These are phyloP conservation scores for Colletotrichum brevisporum DNA, from an alignment of 2,329 filamentous ascomycete genomes.

Conservation along the genomic window DNA sequence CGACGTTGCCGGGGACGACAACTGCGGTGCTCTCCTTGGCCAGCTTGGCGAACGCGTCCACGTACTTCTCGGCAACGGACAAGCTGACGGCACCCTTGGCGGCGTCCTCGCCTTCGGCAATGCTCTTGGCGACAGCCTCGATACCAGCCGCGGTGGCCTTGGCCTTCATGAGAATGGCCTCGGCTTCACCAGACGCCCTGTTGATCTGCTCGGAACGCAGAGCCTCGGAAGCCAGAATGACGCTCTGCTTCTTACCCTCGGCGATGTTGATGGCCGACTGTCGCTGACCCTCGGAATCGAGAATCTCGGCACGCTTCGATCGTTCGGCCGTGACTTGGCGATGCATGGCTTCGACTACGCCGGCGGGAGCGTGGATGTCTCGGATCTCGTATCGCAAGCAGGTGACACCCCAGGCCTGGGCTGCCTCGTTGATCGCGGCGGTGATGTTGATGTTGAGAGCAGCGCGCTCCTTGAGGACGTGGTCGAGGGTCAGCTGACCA, in stretches of 20 bases:
- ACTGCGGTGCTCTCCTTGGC: constrained; percentile 96
- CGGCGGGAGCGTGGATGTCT: constrained; percentile 95
- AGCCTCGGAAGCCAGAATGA: constrained; percentile 96
- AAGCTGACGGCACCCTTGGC: constrained; percentile 90
- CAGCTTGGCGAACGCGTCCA: constrained; percentile 92
- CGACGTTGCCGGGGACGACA: constrained; percentile 96
- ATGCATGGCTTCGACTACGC: constrained; percentile 98
- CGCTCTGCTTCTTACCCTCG: constrained; percentile 96
- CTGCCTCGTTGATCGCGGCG: constrained; percentile 98
- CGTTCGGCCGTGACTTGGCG: constrained; percentile 97
- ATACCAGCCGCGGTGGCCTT: constrained; percentile 90
- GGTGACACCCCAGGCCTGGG: constrained; percentile 95
- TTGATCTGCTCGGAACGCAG: constrained; percentile 94
- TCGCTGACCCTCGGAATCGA: constrained; percentile 96
- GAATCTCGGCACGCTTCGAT: constrained; percentile 96
- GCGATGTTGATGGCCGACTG: constrained; percentile 99
- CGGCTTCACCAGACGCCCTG: constrained; percentile 89
- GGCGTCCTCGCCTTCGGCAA: constrained; percentile 78
- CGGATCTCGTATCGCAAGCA: constrained; percentile 98
- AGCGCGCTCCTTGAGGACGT: constrained; percentile 96
- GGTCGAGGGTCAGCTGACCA: constrained; percentile 94
- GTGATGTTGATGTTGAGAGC: constrained; percentile 98
- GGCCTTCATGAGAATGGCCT: constrained; percentile 91
- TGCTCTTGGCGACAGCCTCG: constrained; percentile 84
- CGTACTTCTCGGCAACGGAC: constrained; percentile 96